Conservation (phyloP, 257 asterid species). For the Solanum chiquidenum region DNA sequence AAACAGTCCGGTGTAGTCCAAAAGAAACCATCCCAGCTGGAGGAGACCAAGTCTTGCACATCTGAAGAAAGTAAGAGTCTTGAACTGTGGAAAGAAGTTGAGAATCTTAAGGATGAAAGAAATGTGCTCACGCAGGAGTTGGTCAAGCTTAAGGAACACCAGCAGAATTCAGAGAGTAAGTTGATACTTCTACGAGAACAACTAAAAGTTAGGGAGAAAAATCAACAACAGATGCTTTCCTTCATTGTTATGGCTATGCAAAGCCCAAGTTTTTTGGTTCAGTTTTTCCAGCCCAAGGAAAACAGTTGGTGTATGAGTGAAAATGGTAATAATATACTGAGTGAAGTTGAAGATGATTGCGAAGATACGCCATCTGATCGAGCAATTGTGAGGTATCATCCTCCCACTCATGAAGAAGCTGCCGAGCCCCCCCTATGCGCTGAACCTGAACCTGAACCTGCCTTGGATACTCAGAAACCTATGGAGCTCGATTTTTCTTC, state of each 20-base stretch:
- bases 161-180: slow-evolving; percentile 63
- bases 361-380: slow-evolving; percentile 40
- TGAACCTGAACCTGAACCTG: background rate
- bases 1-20: slow-evolving; percentile 38
- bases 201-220: slow-evolving; percentile 72
- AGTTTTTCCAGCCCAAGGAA: slow-evolving; percentile 79
- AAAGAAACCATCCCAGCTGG: slow-evolving; percentile 30
- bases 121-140: slow-evolving; percentile 55
- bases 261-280: slow-evolving; percentile 60
- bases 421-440: background rate
- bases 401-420: slow-evolving; percentile 23
- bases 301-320: slow-evolving; percentile 44
- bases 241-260: slow-evolving; percentile 98
- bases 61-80: slow-evolving; percentile 42
- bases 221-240: slow-evolving; percentile 93
- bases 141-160: slow-evolving; percentile 52
- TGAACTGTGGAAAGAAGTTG: slow-evolving; percentile 69
- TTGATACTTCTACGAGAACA: slow-evolving; percentile 49
- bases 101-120: slow-evolving; percentile 54
- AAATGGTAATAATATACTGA: slow-evolving; percentile 30
- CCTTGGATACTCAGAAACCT: slow-evolving; percentile 23
- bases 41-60: slow-evolving; percentile 13
- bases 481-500: slow-evolving; percentile 58
- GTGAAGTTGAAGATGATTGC: slow-evolving; percentile 45
- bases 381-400: slow-evolving; percentile 56